These are phyloP conservation scores for Fusarium bulbicola DNA, from an alignment of 2,329 filamentous ascomycete species.

Conservation along the genomic window DNA sequence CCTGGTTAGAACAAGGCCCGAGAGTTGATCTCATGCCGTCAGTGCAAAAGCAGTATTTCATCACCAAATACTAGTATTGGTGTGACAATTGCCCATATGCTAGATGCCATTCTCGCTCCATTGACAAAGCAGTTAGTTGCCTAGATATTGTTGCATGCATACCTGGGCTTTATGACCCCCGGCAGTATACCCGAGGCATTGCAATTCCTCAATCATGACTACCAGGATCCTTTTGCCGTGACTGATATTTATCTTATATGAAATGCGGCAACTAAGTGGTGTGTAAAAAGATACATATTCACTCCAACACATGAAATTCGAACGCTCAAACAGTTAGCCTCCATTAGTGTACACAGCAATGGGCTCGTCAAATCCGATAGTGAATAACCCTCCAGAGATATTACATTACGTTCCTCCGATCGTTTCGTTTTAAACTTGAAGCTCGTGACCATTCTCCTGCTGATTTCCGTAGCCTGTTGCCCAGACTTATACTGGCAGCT, in stretches of 20 bases:
- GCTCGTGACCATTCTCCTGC: slow-evolving; percentile 58
- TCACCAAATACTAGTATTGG: neutral
- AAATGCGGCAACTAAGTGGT: neutral
- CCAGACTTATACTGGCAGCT: slow-evolving; percentile 58
- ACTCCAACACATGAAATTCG: neutral
- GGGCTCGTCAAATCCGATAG: slow-evolving; percentile 1
- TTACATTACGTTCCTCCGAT: slow-evolving; percentile 34
- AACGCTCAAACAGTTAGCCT: slow-evolving; percentile 1
- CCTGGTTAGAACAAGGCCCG: neutral
- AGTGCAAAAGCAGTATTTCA: neutral
- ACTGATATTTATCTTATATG: neutral
- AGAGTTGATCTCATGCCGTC: neutral
- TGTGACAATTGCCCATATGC: neutral
- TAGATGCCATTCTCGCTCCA: neutral
- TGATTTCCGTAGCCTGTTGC: slow-evolving; percentile 58
- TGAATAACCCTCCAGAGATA: neutral
- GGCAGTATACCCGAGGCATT: neutral
- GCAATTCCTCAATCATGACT: neutral
- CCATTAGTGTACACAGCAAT: neutral
- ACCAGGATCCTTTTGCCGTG: neutral
- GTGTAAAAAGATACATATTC: neutral
- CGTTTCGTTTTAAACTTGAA: slow-evolving; percentile 51
- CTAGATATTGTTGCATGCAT: neutral
- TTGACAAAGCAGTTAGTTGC: neutral
- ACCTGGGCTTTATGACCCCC: neutral